Evolutionary conservation across 805 yeast genomes (phyloP), one percentile per base, ranked within the genome.

Genomic region (Vanderwaltozyma polyspora): DNA sequence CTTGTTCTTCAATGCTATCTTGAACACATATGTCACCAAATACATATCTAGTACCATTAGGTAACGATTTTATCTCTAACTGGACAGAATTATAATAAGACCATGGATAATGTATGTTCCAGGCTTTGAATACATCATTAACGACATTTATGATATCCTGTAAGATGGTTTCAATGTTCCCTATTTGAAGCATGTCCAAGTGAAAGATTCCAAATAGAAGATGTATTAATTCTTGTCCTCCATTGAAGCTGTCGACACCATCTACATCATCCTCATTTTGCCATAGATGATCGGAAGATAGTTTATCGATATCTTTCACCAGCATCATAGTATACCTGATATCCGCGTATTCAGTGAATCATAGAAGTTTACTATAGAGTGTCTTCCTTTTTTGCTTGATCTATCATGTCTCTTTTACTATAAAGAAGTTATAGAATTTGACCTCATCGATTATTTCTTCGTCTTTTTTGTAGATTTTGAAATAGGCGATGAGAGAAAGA

Each of bases 1-100:
- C 69, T 43, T 74, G 79, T 10, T 54, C 57, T 15, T 57, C 36
- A 11, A 58, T 49, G 22, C 65, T 68, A 15, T 70, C 75, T 36
- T 63, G 67, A 1, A 47, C 60, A 35, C 64, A 59, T 8, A 55
- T 17, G 14, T 45, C 40, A 3, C 63, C 63, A 32, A 46, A 46
- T 2, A 63, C 46, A 38, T 51, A 51, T 3, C 38, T 40, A 3
- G 41, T 31, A 5, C 21, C 14, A 14, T 17, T 19, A 6, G 9
- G 11, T 10, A 15, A 3, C 13, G 38, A 34, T 13, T 48, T 42
- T 9, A 54, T 27, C 15, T 49, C 48, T 5, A 57, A 26, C n/a
- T 33, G 4, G 6, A 54, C 37, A 3, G 51, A 48, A 11, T 63
- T 52, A 13, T 36, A 41, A 17, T 45, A 47, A 9, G 58, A 55